phyloP scores from a whole-genome alignment of 495 filamentous ascomycete species.

The Pyrenula massariospora region DNA sequence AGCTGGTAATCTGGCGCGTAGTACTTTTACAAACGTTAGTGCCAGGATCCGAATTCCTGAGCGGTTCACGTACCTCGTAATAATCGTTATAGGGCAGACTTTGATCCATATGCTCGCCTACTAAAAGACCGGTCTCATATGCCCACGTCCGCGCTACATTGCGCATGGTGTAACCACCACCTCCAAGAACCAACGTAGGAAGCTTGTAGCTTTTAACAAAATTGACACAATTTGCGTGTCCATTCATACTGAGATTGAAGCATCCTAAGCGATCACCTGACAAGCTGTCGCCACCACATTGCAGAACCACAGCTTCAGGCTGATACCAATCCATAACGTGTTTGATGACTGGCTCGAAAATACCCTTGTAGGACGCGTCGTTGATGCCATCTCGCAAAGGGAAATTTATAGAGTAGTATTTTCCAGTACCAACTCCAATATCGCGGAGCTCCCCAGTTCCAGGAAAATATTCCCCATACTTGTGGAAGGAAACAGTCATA shows the following conservation, averaged over 20 bases:
- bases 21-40: constrained; percentile 50
- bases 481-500: constrained; percentile 97
- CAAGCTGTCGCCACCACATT: constrained; percentile 92
- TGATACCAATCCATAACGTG: constrained; percentile 94
- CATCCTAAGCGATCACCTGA: constrained; percentile 92
- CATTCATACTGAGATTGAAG: constrained; percentile 96
- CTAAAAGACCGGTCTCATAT: constrained; percentile 84
- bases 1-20: constrained; percentile 95
- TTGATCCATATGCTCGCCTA: constrained; percentile 65
- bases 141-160: constrained; percentile 98
- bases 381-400: constrained; percentile 94
- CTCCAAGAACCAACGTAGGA: constrained; percentile 84
- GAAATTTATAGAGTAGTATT: constrained; percentile 94
- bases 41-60: constrained; percentile 6
- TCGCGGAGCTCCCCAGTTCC: constrained; percentile 94
- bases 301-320: constrained; percentile 88
- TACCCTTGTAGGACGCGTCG: constrained; percentile 79
- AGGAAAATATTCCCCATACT: constrained; percentile 98
- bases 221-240: constrained; percentile 94
- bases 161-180: constrained; percentile 97
- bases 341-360: constrained; percentile 90
- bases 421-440: constrained; percentile 84
- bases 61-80: constrained; percentile 62
- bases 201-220: constrained; percentile 89
- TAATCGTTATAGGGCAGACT: constrained; percentile 96